Conservation (phyloP, 2,329 filamentous ascomycete species). For the Aspergillus felis region DNA sequence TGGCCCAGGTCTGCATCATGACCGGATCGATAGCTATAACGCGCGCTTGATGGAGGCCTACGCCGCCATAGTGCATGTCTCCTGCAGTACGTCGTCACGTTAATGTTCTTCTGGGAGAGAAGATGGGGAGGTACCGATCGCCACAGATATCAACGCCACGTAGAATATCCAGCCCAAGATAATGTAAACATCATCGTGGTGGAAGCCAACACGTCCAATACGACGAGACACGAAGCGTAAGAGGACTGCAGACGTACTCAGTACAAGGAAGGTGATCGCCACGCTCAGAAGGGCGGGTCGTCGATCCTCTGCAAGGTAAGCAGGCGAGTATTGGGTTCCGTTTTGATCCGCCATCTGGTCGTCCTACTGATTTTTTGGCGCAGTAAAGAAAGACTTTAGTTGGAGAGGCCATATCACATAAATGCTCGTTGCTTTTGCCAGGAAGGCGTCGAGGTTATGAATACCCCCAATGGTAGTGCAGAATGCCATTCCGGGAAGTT, state of each 20-base stretch:
- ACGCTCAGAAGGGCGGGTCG: neutral
- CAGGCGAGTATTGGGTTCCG: neutral
- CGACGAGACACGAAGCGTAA: slow-evolving; percentile 1
- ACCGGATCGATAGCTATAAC: neutral
- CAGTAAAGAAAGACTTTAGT: neutral
- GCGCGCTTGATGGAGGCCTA: slow-evolving; percentile 2
- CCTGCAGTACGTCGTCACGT: neutral
- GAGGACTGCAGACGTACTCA: slow-evolving; percentile 1
- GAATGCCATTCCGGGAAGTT: neutral
- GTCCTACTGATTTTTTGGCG: neutral
- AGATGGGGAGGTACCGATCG: neutral
- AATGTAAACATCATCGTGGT: slow-evolving; percentile 4
- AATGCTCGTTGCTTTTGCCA: neutral
- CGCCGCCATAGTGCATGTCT: slow-evolving; percentile 1
- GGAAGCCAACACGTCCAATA: neutral
- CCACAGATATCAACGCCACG: neutral
- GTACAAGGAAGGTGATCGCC: neutral
- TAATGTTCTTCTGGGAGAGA: neutral
- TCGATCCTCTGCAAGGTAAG: neutral
- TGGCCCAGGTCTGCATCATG: neutral
- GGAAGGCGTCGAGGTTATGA: neutral
- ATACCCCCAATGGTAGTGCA: neutral
- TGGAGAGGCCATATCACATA: neutral
- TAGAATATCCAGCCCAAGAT: neutral
- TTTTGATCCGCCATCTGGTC: neutral